These are phyloP conservation scores for Dendrobium huoshanense DNA, from an alignment of 106 monocot genomes.

Conservation along the genomic window DNA sequence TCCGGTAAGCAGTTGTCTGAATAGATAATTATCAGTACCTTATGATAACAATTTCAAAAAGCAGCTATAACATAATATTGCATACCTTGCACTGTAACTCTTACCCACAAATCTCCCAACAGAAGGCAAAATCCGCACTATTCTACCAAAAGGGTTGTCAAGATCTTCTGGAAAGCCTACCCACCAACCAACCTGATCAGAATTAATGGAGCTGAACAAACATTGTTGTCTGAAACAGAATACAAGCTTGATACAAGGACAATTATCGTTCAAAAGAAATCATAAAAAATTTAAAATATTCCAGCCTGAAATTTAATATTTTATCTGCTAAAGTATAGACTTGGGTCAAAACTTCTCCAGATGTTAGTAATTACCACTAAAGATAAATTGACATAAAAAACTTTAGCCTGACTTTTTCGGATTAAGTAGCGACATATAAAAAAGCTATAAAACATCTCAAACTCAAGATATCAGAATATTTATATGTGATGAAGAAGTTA, in stretches of 20 bases:
- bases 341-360: neutral
- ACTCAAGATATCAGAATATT: neutral
- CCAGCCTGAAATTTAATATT: neutral
- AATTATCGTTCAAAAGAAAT: neutral
- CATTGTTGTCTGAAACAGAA: neutral
- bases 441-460: neutral
- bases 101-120: slow-evolving; percentile 77
- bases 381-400: neutral
- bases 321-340: neutral
- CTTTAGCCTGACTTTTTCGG: neutral
- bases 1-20: slow-evolving; percentile 77
- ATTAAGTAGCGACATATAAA: neutral
- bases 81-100: slow-evolving; percentile 83
- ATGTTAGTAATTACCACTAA: neutral
- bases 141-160: slow-evolving; percentile 74
- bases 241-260: neutral
- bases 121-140: slow-evolving; percentile 58
- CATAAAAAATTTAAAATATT: neutral
- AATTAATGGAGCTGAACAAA: slow-evolving; percentile 4
- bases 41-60: neutral
- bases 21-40: slow-evolving; percentile 17
- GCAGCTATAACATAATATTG: slow-evolving; percentile 4
- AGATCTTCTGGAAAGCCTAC: slow-evolving; percentile 75
- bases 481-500: neutral
- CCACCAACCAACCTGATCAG: slow-evolving; percentile 92